Evolutionary conservation across 176 grass and related monocot species (phyloP).

Genomic region (Poa annua): DNA sequence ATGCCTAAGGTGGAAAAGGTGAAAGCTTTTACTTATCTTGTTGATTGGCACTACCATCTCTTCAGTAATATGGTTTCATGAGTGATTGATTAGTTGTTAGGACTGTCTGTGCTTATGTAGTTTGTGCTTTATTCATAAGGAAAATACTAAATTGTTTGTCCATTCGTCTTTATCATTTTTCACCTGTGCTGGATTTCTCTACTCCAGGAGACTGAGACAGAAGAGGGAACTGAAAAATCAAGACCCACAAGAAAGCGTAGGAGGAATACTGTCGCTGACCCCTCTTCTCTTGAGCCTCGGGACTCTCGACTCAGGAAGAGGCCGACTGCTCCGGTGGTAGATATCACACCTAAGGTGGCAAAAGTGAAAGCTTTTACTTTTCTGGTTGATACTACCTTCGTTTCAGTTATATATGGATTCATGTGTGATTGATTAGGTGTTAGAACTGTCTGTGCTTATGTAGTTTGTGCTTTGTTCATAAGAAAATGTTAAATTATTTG

Average conservation of each 20-base stretch:
- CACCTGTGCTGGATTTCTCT: not conserved
- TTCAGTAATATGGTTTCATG: not conserved
- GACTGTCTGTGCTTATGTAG: not conserved
- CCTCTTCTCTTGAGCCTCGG: not conserved
- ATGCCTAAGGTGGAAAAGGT: slow-evolving; percentile 41
- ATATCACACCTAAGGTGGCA: slow-evolving; percentile 24
- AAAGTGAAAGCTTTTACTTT: slow-evolving; percentile 22
- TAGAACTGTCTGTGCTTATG: not conserved
- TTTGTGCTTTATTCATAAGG: not conserved
- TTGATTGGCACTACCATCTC: not conserved
- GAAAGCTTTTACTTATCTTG: not conserved
- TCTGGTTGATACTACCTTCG: not conserved
- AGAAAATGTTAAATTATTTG: not conserved
- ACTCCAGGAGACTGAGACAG: not conserved
- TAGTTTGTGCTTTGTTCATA: not conserved
- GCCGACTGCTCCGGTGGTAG: too few species aligned
- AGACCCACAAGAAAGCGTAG: not conserved
- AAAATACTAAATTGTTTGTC: not conserved
- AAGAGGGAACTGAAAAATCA: not conserved
- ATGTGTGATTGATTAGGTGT: not conserved
- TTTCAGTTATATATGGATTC: not conserved
- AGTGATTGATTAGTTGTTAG: not conserved
- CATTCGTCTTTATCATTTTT: not conserved
- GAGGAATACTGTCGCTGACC: slow-evolving; percentile 20
- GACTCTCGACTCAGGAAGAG: not conserved